Evolutionary conservation across 169 alveolate genomes (phyloP).

Genomic region (Plasmodium knowlesi): DNA sequence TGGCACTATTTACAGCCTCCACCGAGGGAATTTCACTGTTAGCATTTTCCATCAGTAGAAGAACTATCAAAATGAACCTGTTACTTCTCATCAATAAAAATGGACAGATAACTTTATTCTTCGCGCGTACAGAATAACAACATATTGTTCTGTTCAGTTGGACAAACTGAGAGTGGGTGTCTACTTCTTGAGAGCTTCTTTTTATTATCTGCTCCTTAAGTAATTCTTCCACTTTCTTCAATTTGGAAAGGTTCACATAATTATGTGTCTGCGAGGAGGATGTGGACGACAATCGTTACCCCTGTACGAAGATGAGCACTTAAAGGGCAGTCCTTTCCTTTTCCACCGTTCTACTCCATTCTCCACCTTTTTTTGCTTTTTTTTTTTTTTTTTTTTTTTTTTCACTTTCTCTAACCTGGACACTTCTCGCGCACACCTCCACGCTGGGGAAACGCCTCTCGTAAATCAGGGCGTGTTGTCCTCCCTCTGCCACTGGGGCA

Average conservation of each 20-base stretch:
- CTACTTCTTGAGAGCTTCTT: background rate
- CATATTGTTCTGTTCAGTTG: constrained; percentile 26
- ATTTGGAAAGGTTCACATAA: constrained; percentile 5
- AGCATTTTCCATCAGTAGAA: constrained; percentile 15
- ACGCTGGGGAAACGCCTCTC: constrained; percentile 10
- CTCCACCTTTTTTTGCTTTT: no score
- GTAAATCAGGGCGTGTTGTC: constrained; percentile 5
- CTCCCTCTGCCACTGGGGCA: background rate
- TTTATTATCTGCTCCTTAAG: constrained; percentile 28
- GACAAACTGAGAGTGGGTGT: background rate
- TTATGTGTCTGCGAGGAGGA: background rate
- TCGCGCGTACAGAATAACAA: background rate
- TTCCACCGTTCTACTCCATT: no score
- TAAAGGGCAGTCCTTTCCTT: background rate
- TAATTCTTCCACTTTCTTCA: constrained; percentile 9
- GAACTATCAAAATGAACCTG: background rate
- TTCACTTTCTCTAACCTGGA: background rate
- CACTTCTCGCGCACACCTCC: constrained; percentile 24
- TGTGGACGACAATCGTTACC: background rate
- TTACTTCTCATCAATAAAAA: background rate
- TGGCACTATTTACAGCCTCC: background rate
- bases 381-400: background rate
- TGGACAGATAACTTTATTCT: constrained; percentile 34
- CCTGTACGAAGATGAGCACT: background rate
- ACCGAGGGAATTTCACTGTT: background rate